A percentile compares a stretch with the other conserved stretches of the same genome.
These are phyloP conservation scores for Auricularia sp. DNA, from an alignment of 768 basidiomycete genomes.

Conservation along the genomic window DNA sequence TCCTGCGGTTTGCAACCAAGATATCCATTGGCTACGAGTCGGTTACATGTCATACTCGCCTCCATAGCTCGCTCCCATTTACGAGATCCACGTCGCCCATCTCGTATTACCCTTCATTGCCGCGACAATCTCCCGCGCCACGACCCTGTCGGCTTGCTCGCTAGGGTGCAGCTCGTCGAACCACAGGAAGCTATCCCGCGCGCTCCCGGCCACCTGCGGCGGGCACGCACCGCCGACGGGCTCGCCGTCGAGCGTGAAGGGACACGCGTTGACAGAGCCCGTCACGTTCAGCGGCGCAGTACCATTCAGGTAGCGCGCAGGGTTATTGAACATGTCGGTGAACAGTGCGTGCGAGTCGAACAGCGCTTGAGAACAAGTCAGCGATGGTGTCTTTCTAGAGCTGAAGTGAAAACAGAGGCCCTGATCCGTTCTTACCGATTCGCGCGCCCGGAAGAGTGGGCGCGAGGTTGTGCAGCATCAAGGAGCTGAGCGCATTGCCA, in stretches of 20 bases:
- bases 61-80: neutral
- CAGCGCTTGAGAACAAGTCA: slow-evolving; percentile 26
- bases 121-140: slow-evolving; percentile 41
- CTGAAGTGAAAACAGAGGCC: slow-evolving; percentile 12
- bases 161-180: slow-evolving; percentile 54
- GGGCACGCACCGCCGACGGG: slow-evolving; percentile 9
- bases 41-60: too few relatives aligned
- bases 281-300: slow-evolving; percentile 53
- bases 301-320: slow-evolving; percentile 47
- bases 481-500: slow-evolving; percentile 41
- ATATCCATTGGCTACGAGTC: too few relatives aligned
- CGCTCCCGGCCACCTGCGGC: slow-evolving; percentile 22
- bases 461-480: slow-evolving; percentile 40
- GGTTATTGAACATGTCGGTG: slow-evolving; percentile 44
- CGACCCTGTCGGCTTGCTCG: slow-evolving; percentile 44
- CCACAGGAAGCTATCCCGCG: slow-evolving; percentile 52
- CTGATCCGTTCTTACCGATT: slow-evolving; percentile 26
- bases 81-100: slow-evolving; percentile 7
- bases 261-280: slow-evolving; percentile 38
- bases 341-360: slow-evolving; percentile 57
- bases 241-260: slow-evolving; percentile 28
- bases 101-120: slow-evolving; percentile 30
- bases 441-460: slow-evolving; percentile 42
- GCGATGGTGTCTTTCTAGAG: neutral
- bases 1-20: too few relatives aligned